Percentiles rank a stretch among this genome's conserved stretches.
phyloP scores from a whole-genome alignment of 371 early-diverging fungal species.

The Apophysomyces trapeziformis region DNA sequence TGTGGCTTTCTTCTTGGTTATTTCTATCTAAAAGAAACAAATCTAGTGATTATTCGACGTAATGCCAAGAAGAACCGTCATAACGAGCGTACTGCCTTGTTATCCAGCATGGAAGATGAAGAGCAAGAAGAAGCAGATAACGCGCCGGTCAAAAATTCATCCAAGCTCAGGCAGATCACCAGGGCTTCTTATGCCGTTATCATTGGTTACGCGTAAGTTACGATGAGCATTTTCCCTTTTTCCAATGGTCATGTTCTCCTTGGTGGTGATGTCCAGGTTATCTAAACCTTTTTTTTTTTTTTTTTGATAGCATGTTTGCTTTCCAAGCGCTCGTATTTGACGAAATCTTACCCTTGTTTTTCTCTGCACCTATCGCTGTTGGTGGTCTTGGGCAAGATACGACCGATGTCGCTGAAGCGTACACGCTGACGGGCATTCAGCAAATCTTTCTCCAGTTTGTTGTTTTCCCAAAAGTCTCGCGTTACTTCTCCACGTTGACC shows the following conservation, averaged over 20 bases:
- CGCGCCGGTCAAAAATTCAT: background rate
- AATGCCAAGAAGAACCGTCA: conserved; percentile 12
- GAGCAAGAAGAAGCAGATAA: background rate
- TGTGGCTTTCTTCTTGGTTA: conserved; percentile 71
- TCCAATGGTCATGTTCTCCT: background rate
- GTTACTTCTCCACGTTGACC: conserved; percentile 35
- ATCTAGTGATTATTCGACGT: conserved; percentile 32
- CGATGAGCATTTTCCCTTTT: background rate
- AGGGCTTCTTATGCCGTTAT: conserved; percentile 39
- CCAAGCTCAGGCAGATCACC: conserved; percentile 21
- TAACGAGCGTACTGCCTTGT: conserved; percentile 8
- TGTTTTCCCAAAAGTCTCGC: conserved; percentile 56
- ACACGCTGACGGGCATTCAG: conserved; percentile 50
- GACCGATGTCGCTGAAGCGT: conserved; percentile 45
- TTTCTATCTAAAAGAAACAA: conserved; percentile 80
- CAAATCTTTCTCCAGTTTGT: conserved; percentile 59
- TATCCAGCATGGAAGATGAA: background rate
- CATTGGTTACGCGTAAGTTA: conserved; percentile 45
- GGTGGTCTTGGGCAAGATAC: conserved; percentile 55
- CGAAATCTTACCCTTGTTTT: conserved; percentile 72
- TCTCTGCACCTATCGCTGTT: conserved; percentile 52
- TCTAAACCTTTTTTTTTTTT: background rate
- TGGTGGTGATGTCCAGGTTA: background rate
- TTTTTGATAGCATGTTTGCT: conserved; percentile 45
- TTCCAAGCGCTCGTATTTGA: conserved; percentile 79